Conservation (phyloP, 176 grass and related monocot species). For the Pontederia paniculata region DNA sequence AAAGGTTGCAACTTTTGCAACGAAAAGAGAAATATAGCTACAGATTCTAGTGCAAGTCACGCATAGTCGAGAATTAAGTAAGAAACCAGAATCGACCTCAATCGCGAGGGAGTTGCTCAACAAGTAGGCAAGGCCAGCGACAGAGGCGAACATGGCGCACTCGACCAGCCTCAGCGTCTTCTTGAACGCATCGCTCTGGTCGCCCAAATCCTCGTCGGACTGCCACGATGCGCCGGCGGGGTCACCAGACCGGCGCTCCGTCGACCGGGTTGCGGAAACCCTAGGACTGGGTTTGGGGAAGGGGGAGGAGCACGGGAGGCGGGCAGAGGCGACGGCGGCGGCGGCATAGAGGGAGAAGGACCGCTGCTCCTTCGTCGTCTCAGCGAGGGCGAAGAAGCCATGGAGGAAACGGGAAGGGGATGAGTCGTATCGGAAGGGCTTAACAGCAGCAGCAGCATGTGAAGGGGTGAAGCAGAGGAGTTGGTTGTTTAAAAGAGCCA, state of each 20-base stretch:
- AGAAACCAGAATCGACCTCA: slow-evolving; percentile 25
- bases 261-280: slow-evolving; percentile 7
- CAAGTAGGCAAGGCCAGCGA: slow-evolving; percentile 77
- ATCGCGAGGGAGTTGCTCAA: slow-evolving; percentile 79
- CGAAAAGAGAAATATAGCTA: not conserved
- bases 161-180: slow-evolving; percentile 71
- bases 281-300: not conserved
- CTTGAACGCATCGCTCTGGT: slow-evolving; percentile 24
- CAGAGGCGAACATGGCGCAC: slow-evolving; percentile 90
- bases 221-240: not conserved
- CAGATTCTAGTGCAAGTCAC: not conserved
- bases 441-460: not conserved
- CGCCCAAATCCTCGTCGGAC: slow-evolving; percentile 20
- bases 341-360: no score
- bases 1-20: not conserved
- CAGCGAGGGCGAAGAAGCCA: no score
- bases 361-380: no score
- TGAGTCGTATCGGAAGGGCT: not conserved
- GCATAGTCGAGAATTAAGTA: not conserved
- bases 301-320: not conserved
- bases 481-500: not conserved
- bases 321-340: not conserved
- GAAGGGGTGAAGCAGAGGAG: not conserved
- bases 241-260: not conserved
- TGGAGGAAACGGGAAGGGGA: not conserved